These are phyloP conservation scores for Thelephora terrestris DNA, from an alignment of 1,284 basidiomycete genomes.

Conservation along the genomic window DNA sequence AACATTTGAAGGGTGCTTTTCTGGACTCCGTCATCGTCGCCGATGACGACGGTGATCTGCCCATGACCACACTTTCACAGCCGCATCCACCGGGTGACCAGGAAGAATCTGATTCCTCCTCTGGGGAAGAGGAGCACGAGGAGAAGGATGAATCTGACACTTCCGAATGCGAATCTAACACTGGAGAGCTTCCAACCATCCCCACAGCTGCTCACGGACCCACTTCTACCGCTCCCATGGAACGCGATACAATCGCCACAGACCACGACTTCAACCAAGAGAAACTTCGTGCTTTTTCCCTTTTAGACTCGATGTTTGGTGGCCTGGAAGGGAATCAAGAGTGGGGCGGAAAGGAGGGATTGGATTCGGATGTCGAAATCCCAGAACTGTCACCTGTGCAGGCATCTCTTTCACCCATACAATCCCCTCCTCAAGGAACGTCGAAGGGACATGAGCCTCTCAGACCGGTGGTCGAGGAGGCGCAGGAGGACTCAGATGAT, in stretches of 20 bases:
- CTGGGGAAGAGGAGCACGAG: slow-evolving; percentile 7
- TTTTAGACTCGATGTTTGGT: slow-evolving; percentile 46
- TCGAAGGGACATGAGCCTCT: slow-evolving; percentile 7
- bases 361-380: slow-evolving; percentile 39
- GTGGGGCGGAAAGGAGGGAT: slow-evolving; percentile 47
- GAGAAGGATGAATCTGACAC: slow-evolving; percentile 10
- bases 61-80: background rate
- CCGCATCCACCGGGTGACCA: slow-evolving; percentile 2
- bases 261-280: slow-evolving; percentile 33
- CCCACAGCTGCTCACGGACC: slow-evolving; percentile 1
- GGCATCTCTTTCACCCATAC: too few species aligned
- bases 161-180: slow-evolving; percentile 1
- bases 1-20: slow-evolving; percentile 55
- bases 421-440: too few species aligned
- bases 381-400: slow-evolving; percentile 25
- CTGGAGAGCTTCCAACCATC: background rate
- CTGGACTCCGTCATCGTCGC: slow-evolving; percentile 30
- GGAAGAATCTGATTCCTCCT: slow-evolving; percentile 5
- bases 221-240: slow-evolving; percentile 2
- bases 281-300: slow-evolving; percentile 33
- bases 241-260: slow-evolving; percentile 1
- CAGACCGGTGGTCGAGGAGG: slow-evolving; percentile 10
- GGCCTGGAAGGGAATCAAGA: slow-evolving; percentile 26
- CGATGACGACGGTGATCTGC: background rate
- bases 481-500: slow-evolving; percentile 12